Conservation (phyloP, 83 land plant genomes). For the Diphasiastrum complanatum region DNA sequence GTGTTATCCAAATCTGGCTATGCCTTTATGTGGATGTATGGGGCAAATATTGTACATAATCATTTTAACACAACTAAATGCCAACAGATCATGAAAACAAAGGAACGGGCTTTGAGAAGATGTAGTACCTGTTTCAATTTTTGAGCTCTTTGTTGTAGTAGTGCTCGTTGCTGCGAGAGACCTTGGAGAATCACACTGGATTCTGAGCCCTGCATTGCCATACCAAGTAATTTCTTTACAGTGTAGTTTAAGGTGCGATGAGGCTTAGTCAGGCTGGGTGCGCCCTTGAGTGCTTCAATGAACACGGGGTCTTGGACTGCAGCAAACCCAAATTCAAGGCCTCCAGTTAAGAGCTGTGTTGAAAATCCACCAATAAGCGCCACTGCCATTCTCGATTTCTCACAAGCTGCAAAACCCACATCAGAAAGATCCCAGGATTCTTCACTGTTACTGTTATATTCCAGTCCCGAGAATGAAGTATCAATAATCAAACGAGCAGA, state of each 20-base stretch:
- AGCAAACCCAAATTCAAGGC: constrained; percentile 70
- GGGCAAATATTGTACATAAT: too few species aligned
- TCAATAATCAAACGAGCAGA: constrained; percentile 76
- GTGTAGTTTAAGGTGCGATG: constrained; percentile 75
- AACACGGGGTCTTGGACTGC: constrained; percentile 38
- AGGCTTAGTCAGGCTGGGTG: constrained; percentile 66
- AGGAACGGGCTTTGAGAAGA: too few species aligned
- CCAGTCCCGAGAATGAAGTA: constrained; percentile 88
- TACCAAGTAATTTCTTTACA: constrained; percentile 62
- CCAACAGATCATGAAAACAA: too few species aligned
- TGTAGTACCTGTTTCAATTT: too few species aligned
- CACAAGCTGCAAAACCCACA: constrained; percentile 22
- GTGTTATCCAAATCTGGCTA: too few species aligned
- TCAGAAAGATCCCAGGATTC: constrained; percentile 56
- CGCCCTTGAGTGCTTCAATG: constrained; percentile 50
- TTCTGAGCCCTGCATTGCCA: constrained; percentile 37
- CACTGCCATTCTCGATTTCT: constrained; percentile 26
- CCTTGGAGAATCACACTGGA: constrained; percentile 30
- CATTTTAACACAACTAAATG: too few species aligned
- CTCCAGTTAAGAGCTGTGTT: constrained; percentile 63
- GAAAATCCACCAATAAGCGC: constrained; percentile 75
- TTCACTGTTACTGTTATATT: constrained; percentile 30
- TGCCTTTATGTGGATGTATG: too few species aligned
- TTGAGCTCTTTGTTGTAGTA: constrained; percentile 40
- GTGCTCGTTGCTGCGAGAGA: constrained; percentile 41